These are phyloP conservation scores for Pseudisothecium myosuroides DNA, from an alignment of 225 moss, liverwort and hornwort genomes.

Conservation along the genomic window DNA sequence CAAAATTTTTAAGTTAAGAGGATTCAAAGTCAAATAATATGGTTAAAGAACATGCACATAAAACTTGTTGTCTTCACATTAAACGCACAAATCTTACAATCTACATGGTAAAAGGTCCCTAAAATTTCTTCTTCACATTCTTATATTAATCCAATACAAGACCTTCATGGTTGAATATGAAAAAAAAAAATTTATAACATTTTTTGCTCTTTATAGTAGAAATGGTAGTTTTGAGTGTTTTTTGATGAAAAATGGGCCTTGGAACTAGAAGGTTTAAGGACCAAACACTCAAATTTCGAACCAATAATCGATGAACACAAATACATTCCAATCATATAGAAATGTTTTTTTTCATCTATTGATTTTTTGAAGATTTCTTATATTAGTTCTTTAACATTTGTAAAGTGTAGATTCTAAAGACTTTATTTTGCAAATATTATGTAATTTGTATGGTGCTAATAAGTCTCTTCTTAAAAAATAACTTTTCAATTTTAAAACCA, in stretches of 20 bases:
- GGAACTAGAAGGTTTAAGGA: fast-evolving
- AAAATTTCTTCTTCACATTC: neutral
- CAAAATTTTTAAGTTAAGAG: neutral
- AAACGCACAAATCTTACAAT: neutral
- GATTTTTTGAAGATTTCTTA: neutral
- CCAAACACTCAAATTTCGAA: neutral
- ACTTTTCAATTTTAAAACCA: neutral
- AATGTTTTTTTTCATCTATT: neutral
- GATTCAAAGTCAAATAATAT: neutral
- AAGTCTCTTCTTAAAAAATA: fast-evolving
- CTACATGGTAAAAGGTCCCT: neutral
- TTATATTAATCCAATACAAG: neutral
- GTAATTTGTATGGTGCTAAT: neutral
- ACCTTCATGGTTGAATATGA: neutral
- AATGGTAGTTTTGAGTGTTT: neutral
- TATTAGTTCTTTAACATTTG: neutral
- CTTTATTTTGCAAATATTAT: neutral
- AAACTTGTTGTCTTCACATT: neutral
- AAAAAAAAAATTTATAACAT: neutral
- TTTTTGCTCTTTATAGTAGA: neutral
- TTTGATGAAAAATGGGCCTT: fast-evolving
- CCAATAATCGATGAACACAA: too few species aligned
- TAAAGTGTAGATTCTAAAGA: neutral
- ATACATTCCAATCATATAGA: neutral
- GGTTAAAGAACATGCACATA: too few species aligned